Base-by-base conservation (phyloP, 805 yeast species). In the Yarrowia bubula region DNA sequence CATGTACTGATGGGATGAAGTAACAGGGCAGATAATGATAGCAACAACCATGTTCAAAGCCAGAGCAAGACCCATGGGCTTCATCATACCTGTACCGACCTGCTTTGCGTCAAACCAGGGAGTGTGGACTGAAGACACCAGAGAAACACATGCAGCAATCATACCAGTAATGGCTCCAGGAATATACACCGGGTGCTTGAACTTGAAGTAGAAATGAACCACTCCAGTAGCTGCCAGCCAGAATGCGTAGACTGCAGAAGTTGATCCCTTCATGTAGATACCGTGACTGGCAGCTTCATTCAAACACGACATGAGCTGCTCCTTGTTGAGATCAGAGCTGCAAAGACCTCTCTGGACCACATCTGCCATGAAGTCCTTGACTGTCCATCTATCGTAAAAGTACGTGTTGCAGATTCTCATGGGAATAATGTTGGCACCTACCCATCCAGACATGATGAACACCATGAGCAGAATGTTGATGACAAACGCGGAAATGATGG, bases 31-130 rank as follows among this genome's bases (percentile, higher is more conserved):
- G 2, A 74, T 65, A 8, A 75, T 15, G 14, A 67, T 9, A 6
- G 73, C 66, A 1, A 68, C 68, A 8, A 68, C 65, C 38, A 72
- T 58, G 17, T 69, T 64, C 8, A 71, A 58, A 0, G 72, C 70
- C 14, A 71, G 65, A 2, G 70, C 70, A 44, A 75, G 44, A 8
- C 71, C 71, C 66, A 69, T 65, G 1, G 76, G 75, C 37, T 71
- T 69, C 13, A 69, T 48, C 8, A 68, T 47, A 18, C 68, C 57
- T 1, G 69, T 57, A 8, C 70, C 73, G 28, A 66, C 66, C 9
- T 48, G 31, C 68, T 69, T 68, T 3, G 73, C 73, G 44, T 48
- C 55, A 65, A 71, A 72, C n/a, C 68, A 66, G 1, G 75, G 74
- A 41, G 65, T 50, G 17, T 61, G 65, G 3, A 48, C 62, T 0